Evolutionary conservation across 2,329 filamentous ascomycete genomes (phyloP).

Genomic region (Dothistroma pini): DNA sequence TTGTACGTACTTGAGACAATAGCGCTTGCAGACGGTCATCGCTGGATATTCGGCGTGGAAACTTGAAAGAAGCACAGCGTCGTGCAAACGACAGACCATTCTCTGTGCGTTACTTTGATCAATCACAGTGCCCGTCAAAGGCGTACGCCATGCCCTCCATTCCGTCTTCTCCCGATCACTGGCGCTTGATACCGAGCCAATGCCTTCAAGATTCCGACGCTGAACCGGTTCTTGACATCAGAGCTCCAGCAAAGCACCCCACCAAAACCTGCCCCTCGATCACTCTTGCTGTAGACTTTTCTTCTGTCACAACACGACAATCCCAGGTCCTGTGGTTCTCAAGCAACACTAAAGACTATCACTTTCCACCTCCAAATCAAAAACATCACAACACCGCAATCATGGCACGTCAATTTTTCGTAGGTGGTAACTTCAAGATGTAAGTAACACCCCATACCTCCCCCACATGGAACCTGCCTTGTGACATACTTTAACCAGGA

Average conservation of each 20-base stretch:
- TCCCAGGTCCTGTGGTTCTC: neutral
- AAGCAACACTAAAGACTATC: neutral
- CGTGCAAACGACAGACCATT: neutral
- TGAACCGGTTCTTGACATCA: neutral
- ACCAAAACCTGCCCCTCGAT: neutral
- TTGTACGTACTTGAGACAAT: neutral
- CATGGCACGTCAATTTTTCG: slow-evolving; percentile 44
- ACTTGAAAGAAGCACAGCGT: neutral
- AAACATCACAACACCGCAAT: slow-evolving; percentile 24
- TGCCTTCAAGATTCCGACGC: neutral
- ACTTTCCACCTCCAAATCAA: neutral
- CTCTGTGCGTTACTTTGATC: neutral
- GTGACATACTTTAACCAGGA: slow-evolving; percentile 57
- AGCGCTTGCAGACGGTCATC: neutral
- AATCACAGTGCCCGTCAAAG: neutral
- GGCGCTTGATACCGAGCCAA: neutral
- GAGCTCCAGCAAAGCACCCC: neutral
- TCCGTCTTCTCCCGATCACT: neutral
- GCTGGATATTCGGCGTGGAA: neutral
- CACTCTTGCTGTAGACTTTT: neutral
- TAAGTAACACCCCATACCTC: slow-evolving; percentile 45
- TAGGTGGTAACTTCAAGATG: slow-evolving; percentile 90
- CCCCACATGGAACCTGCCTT: slow-evolving; percentile 6
- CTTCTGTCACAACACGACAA: neutral
- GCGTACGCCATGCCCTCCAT: neutral